Evolutionary conservation across 441 rosid genomes (phyloP).

Genomic region (Codiaeum variegatum): DNA sequence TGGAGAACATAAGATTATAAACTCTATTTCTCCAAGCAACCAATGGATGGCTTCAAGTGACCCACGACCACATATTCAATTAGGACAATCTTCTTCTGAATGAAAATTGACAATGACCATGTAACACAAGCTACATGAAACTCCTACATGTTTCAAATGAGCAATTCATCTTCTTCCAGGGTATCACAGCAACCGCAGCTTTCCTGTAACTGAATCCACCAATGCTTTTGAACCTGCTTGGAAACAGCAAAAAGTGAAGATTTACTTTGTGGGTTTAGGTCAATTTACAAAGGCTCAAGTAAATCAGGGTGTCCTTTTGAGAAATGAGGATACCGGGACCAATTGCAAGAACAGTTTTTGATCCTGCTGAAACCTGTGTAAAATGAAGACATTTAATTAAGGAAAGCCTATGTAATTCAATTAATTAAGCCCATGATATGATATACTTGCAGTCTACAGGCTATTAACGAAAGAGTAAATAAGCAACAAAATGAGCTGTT

Average conservation of each 20-base stretch:
- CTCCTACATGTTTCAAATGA: not conserved
- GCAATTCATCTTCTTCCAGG: not conserved
- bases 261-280: not conserved
- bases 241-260: conserved; percentile 4
- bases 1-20: not conserved
- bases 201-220: conserved; percentile 72
- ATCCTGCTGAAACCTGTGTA: conserved; percentile 64
- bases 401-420: not conserved
- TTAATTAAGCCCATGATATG: not conserved
- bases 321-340: conserved; percentile 60
- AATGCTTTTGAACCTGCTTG: conserved; percentile 60
- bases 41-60: not conserved
- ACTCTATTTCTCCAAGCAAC: conserved; percentile 1
- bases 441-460: not conserved
- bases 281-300: not conserved
- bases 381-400: conserved; percentile 7
- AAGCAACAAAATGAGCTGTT: not conserved
- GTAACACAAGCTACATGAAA: not conserved
- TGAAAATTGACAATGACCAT: not conserved
- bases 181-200: conserved; percentile 54
- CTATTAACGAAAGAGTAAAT: not conserved
- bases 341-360: conserved; percentile 77
- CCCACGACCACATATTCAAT: not conserved
- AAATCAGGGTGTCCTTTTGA: not conserved
- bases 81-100: not conserved